Percentiles rank a stretch among this genome's conserved stretches.
Evolutionary conservation across 163 green algal genomes (phyloP).

Genomic region (Chlorella variabilis): DNA sequence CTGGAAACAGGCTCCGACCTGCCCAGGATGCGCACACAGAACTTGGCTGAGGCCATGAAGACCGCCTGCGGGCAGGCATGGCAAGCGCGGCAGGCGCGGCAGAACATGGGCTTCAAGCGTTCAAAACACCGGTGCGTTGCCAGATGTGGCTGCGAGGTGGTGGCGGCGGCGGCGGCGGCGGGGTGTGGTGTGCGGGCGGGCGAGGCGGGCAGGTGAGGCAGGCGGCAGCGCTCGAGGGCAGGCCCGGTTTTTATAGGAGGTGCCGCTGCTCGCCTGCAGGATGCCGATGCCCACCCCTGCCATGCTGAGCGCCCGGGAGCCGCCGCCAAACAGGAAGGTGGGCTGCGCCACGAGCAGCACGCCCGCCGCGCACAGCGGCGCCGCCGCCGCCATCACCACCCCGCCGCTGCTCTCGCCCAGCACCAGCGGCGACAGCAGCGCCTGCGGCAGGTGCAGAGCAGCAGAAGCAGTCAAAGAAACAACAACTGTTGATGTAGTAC

Average conservation of each 20-base stretch:
- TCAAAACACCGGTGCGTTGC: background rate
- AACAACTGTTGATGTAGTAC: too few relatives aligned
- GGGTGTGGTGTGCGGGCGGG: too few relatives aligned
- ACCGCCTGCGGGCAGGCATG: slow-evolving; percentile 8
- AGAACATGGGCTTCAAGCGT: too few relatives aligned
- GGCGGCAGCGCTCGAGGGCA: too few relatives aligned
- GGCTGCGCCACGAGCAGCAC: slow-evolving; percentile 58
- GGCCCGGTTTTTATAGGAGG: too few relatives aligned
- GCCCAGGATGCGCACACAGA: slow-evolving; percentile 54
- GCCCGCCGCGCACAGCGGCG: slow-evolving; percentile 48
- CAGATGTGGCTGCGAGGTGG: background rate
- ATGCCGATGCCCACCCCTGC: slow-evolving; percentile 32
- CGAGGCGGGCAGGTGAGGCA: too few relatives aligned
- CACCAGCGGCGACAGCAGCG: slow-evolving; percentile 40
- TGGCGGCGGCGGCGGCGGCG: too few relatives aligned
- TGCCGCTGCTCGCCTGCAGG: too few relatives aligned
- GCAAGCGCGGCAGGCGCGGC: background rate
- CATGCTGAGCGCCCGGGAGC: background rate
- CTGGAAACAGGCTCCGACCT: slow-evolving; percentile 44
- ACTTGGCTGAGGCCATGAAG: slow-evolving; percentile 56
- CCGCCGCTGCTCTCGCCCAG: slow-evolving; percentile 30
- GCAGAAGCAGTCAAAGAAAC: too few relatives aligned
- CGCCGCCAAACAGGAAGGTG: slow-evolving; percentile 34
- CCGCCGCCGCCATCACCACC: slow-evolving; percentile 27
- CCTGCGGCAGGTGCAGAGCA: too few relatives aligned